Evolutionary conservation across 2,329 filamentous ascomycete genomes (phyloP), one percentile per base, ranked within the genome.

Genomic region (Stagonosporopsis tanaceti): DNA sequence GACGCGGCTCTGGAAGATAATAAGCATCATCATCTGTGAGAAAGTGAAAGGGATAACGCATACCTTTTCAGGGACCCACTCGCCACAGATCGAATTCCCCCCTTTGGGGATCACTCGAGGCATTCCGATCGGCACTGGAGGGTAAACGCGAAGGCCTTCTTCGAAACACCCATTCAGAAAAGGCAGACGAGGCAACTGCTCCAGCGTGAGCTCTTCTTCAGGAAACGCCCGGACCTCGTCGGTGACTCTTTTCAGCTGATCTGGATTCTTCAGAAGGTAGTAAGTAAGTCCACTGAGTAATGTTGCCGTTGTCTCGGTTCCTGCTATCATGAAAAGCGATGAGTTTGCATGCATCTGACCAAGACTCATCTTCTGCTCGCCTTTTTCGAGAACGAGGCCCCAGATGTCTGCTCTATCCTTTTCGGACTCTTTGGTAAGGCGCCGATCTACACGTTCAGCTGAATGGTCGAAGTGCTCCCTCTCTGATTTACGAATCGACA

Each of bases 291-390:
- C 79, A 7, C 70, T 73, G 1, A 81, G 64, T 7, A 77, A 47
- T 0, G 75, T 79, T 0, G 80, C 79, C 0, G 78, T 78, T 0
- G 80, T 81, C 52, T 82, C 80, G 20, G 76, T 77, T 1, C 79
- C 80, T 2, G 79, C 80, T 6, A 78, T 50, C 62, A 81, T 79
- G 34, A 81, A 70, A 0, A 78, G 27, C 2, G 62, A 58, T 0
- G 73, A 65, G 47, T 78, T 79, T 0, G 71, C 56, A 20, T 79
- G 69, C 67, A 82, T 78, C 44, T 82, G 77, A 1, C 41, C 54
- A 24, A 63, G 48, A 4, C 55, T 59, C 27, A 76, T 40, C 0
- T 64, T 67, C n/a, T 66, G 65, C 2, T 65, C 69, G 22, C 25
- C 44, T 6, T 54, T 24, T 4, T 42, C n/a, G 14, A 51, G 15